Evolutionary conservation across 768 basidiomycete species (phyloP).

Genomic region (Leccinellum rugosiceps): DNA sequence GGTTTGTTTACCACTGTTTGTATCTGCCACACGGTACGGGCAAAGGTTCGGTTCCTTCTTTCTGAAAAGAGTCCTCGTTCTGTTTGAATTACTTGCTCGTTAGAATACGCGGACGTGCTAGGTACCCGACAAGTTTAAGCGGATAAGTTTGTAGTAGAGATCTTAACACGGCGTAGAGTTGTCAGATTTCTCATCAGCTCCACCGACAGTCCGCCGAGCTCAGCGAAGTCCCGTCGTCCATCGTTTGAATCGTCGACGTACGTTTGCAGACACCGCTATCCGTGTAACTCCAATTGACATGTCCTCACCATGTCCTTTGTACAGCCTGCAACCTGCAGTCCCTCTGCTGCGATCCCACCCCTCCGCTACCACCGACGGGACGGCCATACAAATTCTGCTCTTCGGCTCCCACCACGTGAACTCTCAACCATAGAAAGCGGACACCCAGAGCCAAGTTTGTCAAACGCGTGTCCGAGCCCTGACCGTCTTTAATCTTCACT

Average conservation of each 20-base stretch:
- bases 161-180: constrained; percentile 29
- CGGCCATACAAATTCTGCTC: constrained; percentile 15
- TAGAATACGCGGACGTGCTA: neutral
- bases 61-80: too few species aligned
- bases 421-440: constrained; percentile 24
- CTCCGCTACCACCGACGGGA: constrained; percentile 20
- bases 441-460: constrained; percentile 34
- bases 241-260: constrained; percentile 16
- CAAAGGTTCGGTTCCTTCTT: too few species aligned
- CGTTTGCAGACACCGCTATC: constrained; percentile 21
- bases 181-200: constrained; percentile 21
- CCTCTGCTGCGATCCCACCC: constrained; percentile 2
- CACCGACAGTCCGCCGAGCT: constrained; percentile 35
- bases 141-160: constrained; percentile 8
- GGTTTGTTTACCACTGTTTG: constrained; percentile 21
- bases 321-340: constrained; percentile 8
- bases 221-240: constrained; percentile 30
- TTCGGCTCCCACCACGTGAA: constrained; percentile 39
- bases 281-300: constrained; percentile 21
- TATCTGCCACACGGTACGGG: constrained; percentile 5
- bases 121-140: neutral
- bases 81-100: too few species aligned
- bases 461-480: constrained; percentile 35
- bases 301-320: constrained; percentile 22
- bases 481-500: constrained; percentile 32